Base-by-base conservation (phyloP, 768 basidiomycete species). In the Fistulinella prunicolor region DNA sequence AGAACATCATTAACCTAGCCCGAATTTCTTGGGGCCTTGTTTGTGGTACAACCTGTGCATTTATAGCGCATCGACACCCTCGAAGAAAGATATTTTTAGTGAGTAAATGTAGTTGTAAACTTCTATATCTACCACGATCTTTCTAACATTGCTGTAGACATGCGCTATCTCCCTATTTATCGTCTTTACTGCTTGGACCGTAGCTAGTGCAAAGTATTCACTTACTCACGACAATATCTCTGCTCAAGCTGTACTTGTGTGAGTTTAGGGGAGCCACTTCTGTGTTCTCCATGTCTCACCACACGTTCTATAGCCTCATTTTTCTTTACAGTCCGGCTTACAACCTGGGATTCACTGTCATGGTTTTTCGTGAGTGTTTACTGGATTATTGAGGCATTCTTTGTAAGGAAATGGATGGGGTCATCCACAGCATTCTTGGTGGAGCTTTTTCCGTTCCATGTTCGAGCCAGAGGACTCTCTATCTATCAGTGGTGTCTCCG, bases 381-480 rank as follows among this genome's bases (percentile, higher is more conserved):
- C 12, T 23, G 9, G 9, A 14, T 29, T 24, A 7, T 22, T 17
- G 8, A 22, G 17, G n/a, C 14, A 19, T 24, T 19, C n/a, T 29
- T 45, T 17, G 3, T 52, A 12, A 54, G 8, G 22, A 29, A 29
- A 17, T 2, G 16, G 58, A 28, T 28, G 3, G 19, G 13, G 6
- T 20, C 21, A 12, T 12, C 9, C 19, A 16, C 53, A 80, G 80
- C 80, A 6, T 83, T 73, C 74, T 65, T 83, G 49, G 79, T 82
- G 24, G 83, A 83, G 56, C 59, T 85, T 23, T 83, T 83, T 70
- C 82, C 82, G 0, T 83, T 71, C 68, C 75, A 79, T 50, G 72
- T 74, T 22, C 79, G 82, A 45, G 75, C 83, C 1, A 79, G 78
- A 60, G 83, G 83, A 30, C 73, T 83, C 47, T 68, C 82, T 4